phyloP scores from a whole-genome alignment of 352 stramenopile species.

The Globisporangium megalacanthum region DNA sequence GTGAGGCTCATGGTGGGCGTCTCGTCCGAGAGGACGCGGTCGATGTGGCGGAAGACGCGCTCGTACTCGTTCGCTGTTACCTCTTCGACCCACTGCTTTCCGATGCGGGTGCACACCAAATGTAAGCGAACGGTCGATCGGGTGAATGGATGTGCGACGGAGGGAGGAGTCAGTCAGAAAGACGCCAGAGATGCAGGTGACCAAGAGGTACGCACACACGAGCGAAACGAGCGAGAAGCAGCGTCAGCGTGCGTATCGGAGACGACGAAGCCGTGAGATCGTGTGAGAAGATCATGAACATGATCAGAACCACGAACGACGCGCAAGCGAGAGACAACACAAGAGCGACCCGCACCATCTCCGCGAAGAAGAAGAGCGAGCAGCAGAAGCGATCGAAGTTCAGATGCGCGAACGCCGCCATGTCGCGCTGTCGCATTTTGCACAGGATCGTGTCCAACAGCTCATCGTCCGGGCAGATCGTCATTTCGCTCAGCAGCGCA shows the following conservation, averaged over 20 bases:
- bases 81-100: slow-evolving; percentile 28
- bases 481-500: slow-evolving; percentile 53
- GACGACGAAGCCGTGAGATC: too few relatives aligned
- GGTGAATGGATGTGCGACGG: too few relatives aligned
- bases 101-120: too few relatives aligned
- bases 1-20: slow-evolving; percentile 13
- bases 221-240: not conserved
- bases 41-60: slow-evolving; percentile 28
- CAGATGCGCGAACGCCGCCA: slow-evolving; percentile 23
- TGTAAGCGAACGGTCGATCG: too few relatives aligned
- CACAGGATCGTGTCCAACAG: slow-evolving; percentile 30
- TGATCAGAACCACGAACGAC: too few relatives aligned
- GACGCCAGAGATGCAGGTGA: not conserved
- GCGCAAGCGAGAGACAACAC: too few relatives aligned
- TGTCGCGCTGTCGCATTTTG: slow-evolving; percentile 49
- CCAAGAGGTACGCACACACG: not conserved
- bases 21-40: slow-evolving; percentile 17
- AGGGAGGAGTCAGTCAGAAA: too few relatives aligned
- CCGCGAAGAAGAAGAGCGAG: slow-evolving; percentile 51
- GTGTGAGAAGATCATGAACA: too few relatives aligned
- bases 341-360: slow-evolving; percentile 31
- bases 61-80: slow-evolving; percentile 30
- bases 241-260: too few relatives aligned
- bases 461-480: slow-evolving; percentile 56
- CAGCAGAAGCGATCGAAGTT: slow-evolving; percentile 53